Percentiles rank a stretch among this genome's conserved stretches.
These are phyloP conservation scores for Caryopteris hybrid DNA, from an alignment of 305 asterid species.

Conservation along the genomic window DNA sequence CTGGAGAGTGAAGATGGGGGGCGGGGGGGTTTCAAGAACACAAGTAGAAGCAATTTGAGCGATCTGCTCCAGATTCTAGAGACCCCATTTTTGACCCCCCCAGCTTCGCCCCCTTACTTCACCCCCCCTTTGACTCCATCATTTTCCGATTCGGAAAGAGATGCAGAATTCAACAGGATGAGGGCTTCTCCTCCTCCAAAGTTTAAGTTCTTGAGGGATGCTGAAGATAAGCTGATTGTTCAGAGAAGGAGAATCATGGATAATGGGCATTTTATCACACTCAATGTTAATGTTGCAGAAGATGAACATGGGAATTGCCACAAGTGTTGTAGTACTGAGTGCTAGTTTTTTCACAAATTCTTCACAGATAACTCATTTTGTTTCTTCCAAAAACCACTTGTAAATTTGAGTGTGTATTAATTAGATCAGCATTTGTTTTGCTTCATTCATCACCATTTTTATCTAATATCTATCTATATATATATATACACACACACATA, in stretches of 20 bases:
- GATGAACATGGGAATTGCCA: constrained; percentile 2
- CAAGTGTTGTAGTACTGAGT: neutral
- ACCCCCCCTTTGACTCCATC: constrained; percentile 76
- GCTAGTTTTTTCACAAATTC: too few species aligned
- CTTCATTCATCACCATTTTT: too few species aligned
- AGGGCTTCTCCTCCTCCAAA: constrained; percentile 57
- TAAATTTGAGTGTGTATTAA: neutral
- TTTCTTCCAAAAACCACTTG: neutral
- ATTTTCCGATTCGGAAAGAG: constrained; percentile 12
- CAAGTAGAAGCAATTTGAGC: constrained; percentile 43
- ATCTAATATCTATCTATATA: too few species aligned
- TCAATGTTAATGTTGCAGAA: neutral
- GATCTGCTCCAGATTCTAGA: constrained; percentile 44
- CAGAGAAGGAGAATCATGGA: constrained; percentile 9
- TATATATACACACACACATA: too few species aligned
- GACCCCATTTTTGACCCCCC: constrained; percentile 60
- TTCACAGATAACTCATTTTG: too few species aligned
- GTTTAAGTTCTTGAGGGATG: constrained; percentile 56
- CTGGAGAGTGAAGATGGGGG: constrained; percentile 68
- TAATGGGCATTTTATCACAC: constrained; percentile 7
- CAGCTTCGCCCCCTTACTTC: constrained; percentile 53
- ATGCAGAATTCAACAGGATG: constrained; percentile 41
- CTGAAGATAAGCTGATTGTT: constrained; percentile 41
- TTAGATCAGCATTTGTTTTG: neutral
- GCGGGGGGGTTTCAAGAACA: constrained; percentile 28